These are phyloP conservation scores for Thymus mandschuricus DNA, from an alignment of 257 asterid genomes.

Conservation along the genomic window DNA sequence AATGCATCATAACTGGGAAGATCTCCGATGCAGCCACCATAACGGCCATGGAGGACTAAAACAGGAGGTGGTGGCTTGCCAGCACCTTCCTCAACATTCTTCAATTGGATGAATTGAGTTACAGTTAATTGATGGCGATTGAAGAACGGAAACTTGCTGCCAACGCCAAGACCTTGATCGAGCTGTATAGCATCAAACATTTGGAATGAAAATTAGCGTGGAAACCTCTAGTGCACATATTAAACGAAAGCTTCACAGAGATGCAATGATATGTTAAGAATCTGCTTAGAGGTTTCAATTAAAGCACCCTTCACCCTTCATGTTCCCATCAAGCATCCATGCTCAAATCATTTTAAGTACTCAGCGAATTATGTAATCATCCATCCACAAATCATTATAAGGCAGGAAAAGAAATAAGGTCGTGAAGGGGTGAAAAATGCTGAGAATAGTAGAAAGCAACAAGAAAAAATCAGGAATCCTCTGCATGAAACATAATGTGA, in stretches of 20 bases:
- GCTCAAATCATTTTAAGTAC: neutral
- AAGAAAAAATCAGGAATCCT: slow-evolving; percentile 1
- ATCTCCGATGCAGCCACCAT: slow-evolving; percentile 97
- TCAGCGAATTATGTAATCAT: neutral
- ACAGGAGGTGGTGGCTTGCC: slow-evolving; percentile 94
- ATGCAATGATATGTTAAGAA: neutral
- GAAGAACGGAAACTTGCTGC: slow-evolving; percentile 82
- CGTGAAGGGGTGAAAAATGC: neutral
- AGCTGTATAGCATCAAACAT: slow-evolving; percentile 51
- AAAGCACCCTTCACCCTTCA: slow-evolving; percentile 3
- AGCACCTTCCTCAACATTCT: slow-evolving; percentile 91
- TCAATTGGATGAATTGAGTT: slow-evolving; percentile 76
- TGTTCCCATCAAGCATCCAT: neutral
- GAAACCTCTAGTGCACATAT: neutral
- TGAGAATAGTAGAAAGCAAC: neutral
- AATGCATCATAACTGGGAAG: slow-evolving; percentile 98
- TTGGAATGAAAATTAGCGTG: slow-evolving; percentile 1
- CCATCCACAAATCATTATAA: neutral
- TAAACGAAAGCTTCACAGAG: neutral
- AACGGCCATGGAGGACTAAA: slow-evolving; percentile 90
- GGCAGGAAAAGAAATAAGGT: neutral
- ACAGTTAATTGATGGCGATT: slow-evolving; percentile 90
- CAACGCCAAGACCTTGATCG: slow-evolving; percentile 95
- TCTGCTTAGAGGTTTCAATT: neutral
- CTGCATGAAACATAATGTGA: neutral